Percentiles rank a stretch among this genome's conserved stretches.
These are phyloP conservation scores for Sphagnum tenellum DNA, from an alignment of 225 moss, liverwort and hornwort species.

Conservation along the genomic window DNA sequence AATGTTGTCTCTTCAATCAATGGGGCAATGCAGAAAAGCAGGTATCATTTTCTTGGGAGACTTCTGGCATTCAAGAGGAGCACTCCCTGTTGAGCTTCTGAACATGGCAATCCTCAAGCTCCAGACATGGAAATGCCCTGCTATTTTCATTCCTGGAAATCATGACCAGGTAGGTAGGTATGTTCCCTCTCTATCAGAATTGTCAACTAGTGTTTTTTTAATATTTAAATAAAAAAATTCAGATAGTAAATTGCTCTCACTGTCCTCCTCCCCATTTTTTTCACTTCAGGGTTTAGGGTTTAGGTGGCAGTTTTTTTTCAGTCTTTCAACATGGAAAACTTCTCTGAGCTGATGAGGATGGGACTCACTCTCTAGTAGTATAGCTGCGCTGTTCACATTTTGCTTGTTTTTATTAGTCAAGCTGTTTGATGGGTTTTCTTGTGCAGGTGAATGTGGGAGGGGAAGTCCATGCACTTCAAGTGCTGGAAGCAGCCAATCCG, in stretches of 20 bases:
- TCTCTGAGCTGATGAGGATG: too few relatives aligned
- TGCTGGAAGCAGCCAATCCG: slow-evolving; percentile 86
- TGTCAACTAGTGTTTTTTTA: background rate
- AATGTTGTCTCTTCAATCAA: too few relatives aligned
- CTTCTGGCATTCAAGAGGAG: slow-evolving; percentile 96
- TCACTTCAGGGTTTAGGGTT: too few relatives aligned
- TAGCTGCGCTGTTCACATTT: too few relatives aligned
- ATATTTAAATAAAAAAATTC: background rate
- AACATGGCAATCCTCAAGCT: slow-evolving; percentile 73
- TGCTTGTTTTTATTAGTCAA: too few relatives aligned
- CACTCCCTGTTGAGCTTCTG: slow-evolving; percentile 88
- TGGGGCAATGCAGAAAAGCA: slow-evolving; percentile 59
- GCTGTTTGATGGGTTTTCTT: too few relatives aligned
- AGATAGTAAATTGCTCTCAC: too few relatives aligned
- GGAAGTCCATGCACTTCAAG: slow-evolving; percentile 83
- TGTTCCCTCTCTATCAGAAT: background rate
- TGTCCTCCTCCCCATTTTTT: too few relatives aligned
- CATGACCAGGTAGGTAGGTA: slow-evolving; percentile 73
- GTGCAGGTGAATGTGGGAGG: slow-evolving; percentile 87
- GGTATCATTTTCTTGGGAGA: slow-evolving; percentile 93
- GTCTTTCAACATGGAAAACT: too few relatives aligned
- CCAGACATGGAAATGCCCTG: slow-evolving; percentile 75
- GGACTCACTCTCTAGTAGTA: too few relatives aligned
- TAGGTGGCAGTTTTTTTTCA: too few relatives aligned
- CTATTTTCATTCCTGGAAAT: slow-evolving; percentile 94